Evolutionary conservation across 2,329 filamentous ascomycete genomes (phyloP).

Genomic region (Curvularia verruculosa): DNA sequence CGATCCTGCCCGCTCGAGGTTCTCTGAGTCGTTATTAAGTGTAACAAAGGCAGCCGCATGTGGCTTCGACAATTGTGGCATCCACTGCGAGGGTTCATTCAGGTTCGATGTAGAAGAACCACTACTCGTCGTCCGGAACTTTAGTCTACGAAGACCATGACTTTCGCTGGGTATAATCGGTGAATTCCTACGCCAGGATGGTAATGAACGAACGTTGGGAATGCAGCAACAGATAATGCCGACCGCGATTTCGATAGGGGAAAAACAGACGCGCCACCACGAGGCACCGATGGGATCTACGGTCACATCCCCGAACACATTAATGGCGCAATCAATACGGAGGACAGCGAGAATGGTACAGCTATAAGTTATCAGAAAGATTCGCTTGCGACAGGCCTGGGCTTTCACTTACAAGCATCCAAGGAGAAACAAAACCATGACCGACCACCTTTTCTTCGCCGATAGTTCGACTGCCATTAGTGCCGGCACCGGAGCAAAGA

Average conservation of each 20-base stretch:
- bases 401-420: constrained; percentile 25
- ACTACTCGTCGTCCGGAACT: constrained; percentile 22
- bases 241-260: constrained; percentile 29
- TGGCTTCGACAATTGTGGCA: constrained; percentile 14
- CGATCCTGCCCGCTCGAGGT: constrained; percentile 14
- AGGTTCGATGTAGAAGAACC: constrained; percentile 28
- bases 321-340: constrained; percentile 28
- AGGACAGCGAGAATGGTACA: constrained; percentile 26
- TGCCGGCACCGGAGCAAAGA: constrained; percentile 22
- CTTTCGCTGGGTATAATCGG: constrained; percentile 14
- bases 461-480: constrained; percentile 19
- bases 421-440: constrained; percentile 19
- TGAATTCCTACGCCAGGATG: constrained; percentile 18
- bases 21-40: constrained; percentile 20
- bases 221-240: constrained; percentile 29
- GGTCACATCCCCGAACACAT: constrained; percentile 23
- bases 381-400: too few species aligned
- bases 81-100: constrained; percentile 22
- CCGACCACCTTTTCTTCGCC: constrained; percentile 19
- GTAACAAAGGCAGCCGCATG: constrained; percentile 26
- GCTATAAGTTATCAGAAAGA: constrained; percentile 15
- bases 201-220: constrained; percentile 20
- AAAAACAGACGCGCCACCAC: constrained; percentile 30
- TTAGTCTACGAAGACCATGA: constrained; percentile 24
- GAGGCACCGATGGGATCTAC: constrained; percentile 25